Evolutionary conservation across 768 basidiomycete genomes (phyloP).

Genomic region (Boletus speciosus): DNA sequence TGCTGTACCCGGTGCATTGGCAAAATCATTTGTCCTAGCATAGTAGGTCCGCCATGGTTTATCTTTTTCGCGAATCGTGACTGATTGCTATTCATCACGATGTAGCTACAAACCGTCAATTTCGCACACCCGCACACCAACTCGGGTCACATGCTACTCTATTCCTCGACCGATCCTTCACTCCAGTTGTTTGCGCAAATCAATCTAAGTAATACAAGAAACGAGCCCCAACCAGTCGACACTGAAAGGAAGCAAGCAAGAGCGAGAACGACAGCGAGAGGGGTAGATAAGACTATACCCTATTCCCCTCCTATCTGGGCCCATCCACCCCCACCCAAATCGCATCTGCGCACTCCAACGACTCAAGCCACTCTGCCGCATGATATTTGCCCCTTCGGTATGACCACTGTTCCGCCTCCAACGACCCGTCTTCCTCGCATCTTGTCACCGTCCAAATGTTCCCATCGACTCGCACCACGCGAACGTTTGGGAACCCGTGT

Average conservation of each 20-base stretch:
- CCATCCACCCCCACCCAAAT: conserved; percentile 26
- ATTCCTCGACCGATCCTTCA: no score
- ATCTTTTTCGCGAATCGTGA: no score
- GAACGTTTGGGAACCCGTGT: conserved; percentile 59
- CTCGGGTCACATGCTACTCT: no score
- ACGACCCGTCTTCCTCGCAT: conserved; percentile 24
- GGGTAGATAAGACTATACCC: not conserved
- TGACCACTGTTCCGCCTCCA: conserved; percentile 56
- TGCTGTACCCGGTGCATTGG: conserved; percentile 42
- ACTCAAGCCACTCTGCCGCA: conserved; percentile 60
- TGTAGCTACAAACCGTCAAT: no score
- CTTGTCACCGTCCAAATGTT: conserved; percentile 52
- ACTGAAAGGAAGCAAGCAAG: not conserved
- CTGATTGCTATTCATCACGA: not conserved
- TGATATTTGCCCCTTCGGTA: conserved; percentile 49
- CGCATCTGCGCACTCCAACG: conserved; percentile 60
- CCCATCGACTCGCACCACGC: conserved; percentile 51
- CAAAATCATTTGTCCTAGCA: conserved; percentile 50
- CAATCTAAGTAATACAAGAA: not conserved
- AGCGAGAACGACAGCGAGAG: not conserved
- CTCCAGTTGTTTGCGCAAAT: no score
- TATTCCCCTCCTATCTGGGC: not conserved
- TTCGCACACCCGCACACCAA: no score
- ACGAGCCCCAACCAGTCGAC: not conserved
- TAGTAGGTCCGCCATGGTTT: conserved; percentile 40